Conservation (phyloP, 176 grass and related monocot genomes). For the Areca catechu region DNA sequence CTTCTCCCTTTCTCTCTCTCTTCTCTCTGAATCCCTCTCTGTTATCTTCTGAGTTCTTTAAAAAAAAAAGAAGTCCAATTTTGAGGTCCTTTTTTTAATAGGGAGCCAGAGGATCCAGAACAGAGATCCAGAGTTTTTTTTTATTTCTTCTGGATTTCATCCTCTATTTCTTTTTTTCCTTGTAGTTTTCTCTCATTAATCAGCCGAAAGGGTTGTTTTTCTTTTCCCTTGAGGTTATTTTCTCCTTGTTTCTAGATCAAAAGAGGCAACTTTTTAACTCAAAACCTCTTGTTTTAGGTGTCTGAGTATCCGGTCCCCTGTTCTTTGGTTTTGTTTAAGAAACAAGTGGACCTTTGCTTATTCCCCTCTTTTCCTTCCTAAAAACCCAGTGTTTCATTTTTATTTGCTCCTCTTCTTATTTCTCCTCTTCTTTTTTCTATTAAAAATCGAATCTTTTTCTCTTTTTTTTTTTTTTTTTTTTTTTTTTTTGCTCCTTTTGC, state of each 20-base stretch:
- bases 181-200: neutral
- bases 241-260: neutral
- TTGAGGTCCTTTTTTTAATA: neutral
- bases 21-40: slow-evolving; percentile 2
- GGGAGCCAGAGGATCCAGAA: neutral
- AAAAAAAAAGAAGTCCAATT: neutral
- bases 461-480: neutral
- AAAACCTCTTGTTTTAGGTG: neutral
- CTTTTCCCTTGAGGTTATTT: slow-evolving; percentile 4
- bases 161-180: too few relatives aligned
- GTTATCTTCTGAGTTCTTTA: slow-evolving; percentile 2
- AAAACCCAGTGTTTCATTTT: neutral
- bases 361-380: neutral
- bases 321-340: slow-evolving; percentile 13
- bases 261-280: neutral
- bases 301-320: neutral
- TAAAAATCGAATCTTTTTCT: neutral
- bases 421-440: neutral
- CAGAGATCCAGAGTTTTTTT: slow-evolving; percentile 9
- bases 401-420: neutral
- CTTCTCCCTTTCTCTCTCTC: too few relatives aligned
- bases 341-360: neutral
- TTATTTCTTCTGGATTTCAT: neutral
- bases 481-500: neutral
- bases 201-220: slow-evolving; percentile 11